Evolutionary conservation across 179 eudicot genomes (phyloP).

Genomic region (Spinacia oleracea): DNA sequence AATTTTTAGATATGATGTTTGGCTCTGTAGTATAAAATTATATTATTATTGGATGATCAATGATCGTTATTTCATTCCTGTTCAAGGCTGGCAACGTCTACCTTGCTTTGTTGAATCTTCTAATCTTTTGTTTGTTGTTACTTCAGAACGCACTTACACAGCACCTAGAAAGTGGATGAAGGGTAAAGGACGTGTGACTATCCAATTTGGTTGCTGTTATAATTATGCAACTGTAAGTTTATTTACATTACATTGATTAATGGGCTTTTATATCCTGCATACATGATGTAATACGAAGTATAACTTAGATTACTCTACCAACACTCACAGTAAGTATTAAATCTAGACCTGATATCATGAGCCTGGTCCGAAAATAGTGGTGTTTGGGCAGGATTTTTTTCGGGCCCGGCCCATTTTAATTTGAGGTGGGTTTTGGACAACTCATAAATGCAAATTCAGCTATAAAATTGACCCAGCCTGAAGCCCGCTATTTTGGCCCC

Average conservation of each 20-base stretch:
- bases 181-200: conserved; percentile 93
- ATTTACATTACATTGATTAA: no score
- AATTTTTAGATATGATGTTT: neutral
- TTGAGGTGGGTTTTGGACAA: no score
- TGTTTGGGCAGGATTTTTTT: no score
- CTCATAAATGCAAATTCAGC: no score
- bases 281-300: no score
- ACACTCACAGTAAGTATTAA: neutral
- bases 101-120: neutral
- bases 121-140: conserved; percentile 20
- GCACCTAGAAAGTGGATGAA: conserved; percentile 96
- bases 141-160: conserved; percentile 76
- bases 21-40: neutral
- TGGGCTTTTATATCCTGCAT: neutral
- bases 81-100: neutral
- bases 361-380: no score
- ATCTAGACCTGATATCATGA: no score
- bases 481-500: no score
- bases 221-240: conserved; percentile 76
- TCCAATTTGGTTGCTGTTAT: conserved; percentile 98
- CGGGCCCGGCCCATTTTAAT: no score
- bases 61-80: neutral
- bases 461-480: no score
- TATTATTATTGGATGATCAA: neutral
- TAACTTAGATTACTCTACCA: neutral